Evolutionary conservation across 2,329 filamentous ascomycete genomes (phyloP).

Genomic region (Fusarium phyllophilum): DNA sequence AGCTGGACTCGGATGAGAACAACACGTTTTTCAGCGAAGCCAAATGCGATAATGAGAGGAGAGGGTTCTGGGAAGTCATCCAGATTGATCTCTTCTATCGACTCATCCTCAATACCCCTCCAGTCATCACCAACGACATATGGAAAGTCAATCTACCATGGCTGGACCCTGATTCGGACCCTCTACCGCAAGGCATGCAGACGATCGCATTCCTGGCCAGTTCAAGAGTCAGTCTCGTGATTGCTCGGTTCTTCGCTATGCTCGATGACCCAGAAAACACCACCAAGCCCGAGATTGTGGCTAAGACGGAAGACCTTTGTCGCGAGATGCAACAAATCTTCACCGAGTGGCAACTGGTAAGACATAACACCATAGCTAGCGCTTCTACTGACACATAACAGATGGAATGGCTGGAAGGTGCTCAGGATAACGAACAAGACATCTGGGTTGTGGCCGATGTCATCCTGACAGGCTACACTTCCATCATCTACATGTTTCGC

Average conservation of each 20-base stretch:
- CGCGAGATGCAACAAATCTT: slow-evolving; percentile 43
- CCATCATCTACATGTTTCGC: slow-evolving; percentile 49
- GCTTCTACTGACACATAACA: background rate
- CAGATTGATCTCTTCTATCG: slow-evolving; percentile 48
- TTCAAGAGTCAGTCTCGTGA: slow-evolving; percentile 44
- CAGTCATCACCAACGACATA: slow-evolving; percentile 39
- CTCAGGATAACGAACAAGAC: slow-evolving; percentile 34
- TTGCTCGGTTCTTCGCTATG: slow-evolving; percentile 46
- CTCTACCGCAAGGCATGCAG: slow-evolving; percentile 36
- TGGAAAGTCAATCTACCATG: slow-evolving; percentile 50
- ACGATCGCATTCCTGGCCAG: slow-evolving; percentile 43
- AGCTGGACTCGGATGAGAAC: slow-evolving; percentile 42
- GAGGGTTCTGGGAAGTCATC: slow-evolving; percentile 48
- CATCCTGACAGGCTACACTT: slow-evolving; percentile 45
- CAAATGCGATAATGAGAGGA: slow-evolving; percentile 40
- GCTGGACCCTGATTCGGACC: slow-evolving; percentile 39
- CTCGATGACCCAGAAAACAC: slow-evolving; percentile 38
- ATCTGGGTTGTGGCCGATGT: slow-evolving; percentile 45
- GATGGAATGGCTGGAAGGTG: slow-evolving; percentile 40
- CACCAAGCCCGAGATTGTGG: slow-evolving; percentile 36
- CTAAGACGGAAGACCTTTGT: slow-evolving; percentile 44
- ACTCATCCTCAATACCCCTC: slow-evolving; percentile 46
- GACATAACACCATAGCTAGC: rapidly evolving
- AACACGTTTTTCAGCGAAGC: slow-evolving; percentile 14
- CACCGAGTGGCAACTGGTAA: slow-evolving; percentile 45